Evolutionary conservation across 2,329 filamentous ascomycete genomes (phyloP), one percentile per base, ranked within the genome.

Genomic region (Aspergillus amoenus): DNA sequence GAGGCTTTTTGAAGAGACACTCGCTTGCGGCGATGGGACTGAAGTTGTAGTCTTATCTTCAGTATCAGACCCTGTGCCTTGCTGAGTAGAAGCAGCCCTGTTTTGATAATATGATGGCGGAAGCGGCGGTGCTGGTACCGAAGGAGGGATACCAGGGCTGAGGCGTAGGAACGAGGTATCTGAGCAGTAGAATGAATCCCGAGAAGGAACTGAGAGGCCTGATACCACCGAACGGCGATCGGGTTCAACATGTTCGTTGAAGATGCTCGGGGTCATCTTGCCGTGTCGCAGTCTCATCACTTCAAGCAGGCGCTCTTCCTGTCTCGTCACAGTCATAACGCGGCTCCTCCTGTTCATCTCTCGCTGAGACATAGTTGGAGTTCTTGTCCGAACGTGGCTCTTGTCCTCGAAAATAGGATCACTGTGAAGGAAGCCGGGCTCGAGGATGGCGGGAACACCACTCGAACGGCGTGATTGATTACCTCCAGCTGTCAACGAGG

Each of bases 271-370:
- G 3, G 76, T 75, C 64, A 81, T 76, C 40, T 72, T 75, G 49
- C 79, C 78, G 60, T 78, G 73, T 47, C 80, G 79, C 51, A 74
- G 69, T 53, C 81, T 73, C 68, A 83, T 77, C 2, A 80, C 78
- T 62, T 80, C 79, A 3, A 83, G 68, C 1, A 83, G 71, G 41
- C 77, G 72, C 59, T 82, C 79, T 67, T 83, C 81, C 64, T 82
- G 80, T 54, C 78, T 72, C 0, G 81, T 83, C 24, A 83, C 81
- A 13, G 79, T 76, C 69, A 83, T 82, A 18, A 82, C 68, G 42
- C 77, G 74, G 58, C 78, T 79, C 59, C 77, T 71, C 50, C 75
- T 68, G 57, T 76, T 72, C 15, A 64, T 61, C 55, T 73, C 66
- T 45, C 67, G 68, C 30, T 64, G 66, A 2, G 70, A 58, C 18